Conservation (phyloP, 495 filamentous ascomycete species). For the Xylaria flabelliformis region DNA sequence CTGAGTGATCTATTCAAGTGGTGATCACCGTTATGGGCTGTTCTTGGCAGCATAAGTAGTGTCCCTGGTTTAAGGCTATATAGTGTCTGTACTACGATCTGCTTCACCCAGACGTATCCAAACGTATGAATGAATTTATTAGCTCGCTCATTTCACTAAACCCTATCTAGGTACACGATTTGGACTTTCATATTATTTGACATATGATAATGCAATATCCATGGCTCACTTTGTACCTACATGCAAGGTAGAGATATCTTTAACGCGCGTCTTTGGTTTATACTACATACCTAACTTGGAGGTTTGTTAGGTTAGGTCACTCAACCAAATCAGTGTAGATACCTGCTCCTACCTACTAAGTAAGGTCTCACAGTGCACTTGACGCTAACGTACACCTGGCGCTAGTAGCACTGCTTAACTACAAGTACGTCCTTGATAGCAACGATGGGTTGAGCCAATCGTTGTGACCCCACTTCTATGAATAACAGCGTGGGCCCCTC, state of each 20-base stretch:
- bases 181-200: neutral
- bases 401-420: no score
- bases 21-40: neutral
- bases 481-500: constrained; percentile 1
- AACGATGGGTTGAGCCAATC: neutral
- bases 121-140: neutral
- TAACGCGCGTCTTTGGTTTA: neutral
- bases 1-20: neutral
- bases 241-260: neutral
- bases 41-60: neutral
- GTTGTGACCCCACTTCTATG: neutral
- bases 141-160: no score
- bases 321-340: neutral
- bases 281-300: neutral
- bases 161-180: neutral
- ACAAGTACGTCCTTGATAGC: neutral
- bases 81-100: neutral
- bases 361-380: no score
- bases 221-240: neutral
- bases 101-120: neutral
- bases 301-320: neutral
- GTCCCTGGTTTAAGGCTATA: neutral
- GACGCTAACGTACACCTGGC: no score
- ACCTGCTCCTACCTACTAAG: no score
- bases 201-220: neutral